These are phyloP conservation scores for Escallonia rubra DNA, from an alignment of 129 eudicot genomes.

Conservation along the genomic window DNA sequence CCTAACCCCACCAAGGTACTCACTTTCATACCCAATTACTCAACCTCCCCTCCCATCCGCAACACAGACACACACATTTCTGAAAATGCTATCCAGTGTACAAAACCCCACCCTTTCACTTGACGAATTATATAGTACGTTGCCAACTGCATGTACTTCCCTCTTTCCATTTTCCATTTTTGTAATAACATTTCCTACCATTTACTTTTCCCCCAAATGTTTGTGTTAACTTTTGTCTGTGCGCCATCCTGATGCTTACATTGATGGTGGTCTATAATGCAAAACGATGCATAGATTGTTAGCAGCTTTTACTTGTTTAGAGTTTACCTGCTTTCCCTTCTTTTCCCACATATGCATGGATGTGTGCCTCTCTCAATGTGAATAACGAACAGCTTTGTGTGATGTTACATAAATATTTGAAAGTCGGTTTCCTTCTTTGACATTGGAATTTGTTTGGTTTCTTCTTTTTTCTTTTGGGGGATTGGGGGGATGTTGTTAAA, in stretches of 20 bases:
- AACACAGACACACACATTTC: conserved; percentile 1
- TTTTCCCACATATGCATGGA: too few species aligned
- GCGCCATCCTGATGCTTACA: background rate
- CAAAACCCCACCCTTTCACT: too few species aligned
- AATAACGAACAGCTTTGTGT: too few species aligned
- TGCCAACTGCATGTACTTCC: conserved; percentile 6
- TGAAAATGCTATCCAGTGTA: too few species aligned
- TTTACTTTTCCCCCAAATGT: background rate
- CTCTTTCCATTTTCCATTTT: too few species aligned
- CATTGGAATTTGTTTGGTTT: background rate
- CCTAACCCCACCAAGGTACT: conserved; percentile 83
- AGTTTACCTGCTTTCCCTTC: too few species aligned
- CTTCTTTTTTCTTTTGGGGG: conserved; percentile 9
- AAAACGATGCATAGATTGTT: too few species aligned
- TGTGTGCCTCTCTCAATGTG: too few species aligned
- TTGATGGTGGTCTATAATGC: conserved; percentile 6
- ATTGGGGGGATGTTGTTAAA: conserved; percentile 19
- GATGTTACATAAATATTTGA: background rate
- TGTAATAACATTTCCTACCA: too few species aligned
- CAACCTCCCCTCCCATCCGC: too few species aligned
- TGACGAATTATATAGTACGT: background rate
- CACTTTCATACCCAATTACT: too few species aligned
- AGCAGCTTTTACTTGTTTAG: too few species aligned
- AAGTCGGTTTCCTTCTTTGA: background rate
- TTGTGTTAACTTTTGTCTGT: background rate